A percentile compares a stretch with the other conserved stretches of the same genome.
phyloP scores from a whole-genome alignment of 2,329 filamentous ascomycete species.

The Berkeleyomyces rouxiae region DNA sequence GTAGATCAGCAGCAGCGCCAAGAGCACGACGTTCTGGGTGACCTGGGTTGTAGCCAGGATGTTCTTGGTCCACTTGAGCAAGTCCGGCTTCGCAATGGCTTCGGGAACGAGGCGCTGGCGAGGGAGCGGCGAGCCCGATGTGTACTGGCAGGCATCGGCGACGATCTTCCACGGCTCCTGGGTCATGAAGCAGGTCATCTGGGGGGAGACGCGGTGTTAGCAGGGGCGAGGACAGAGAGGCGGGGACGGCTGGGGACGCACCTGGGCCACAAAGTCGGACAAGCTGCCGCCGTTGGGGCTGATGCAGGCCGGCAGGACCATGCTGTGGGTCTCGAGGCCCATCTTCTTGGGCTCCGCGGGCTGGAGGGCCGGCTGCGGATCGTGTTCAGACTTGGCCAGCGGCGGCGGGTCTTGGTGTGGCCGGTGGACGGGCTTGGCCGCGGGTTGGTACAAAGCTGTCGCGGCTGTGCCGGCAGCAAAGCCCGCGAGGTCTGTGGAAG shows the following conservation, averaged over 20 bases:
- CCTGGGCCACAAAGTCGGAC: constrained; percentile 70
- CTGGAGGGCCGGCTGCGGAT: not conserved
- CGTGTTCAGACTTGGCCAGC: too few relatives aligned
- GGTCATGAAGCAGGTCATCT: constrained; percentile 97
- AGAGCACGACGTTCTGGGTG: constrained; percentile 80
- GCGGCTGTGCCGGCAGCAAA: too few relatives aligned
- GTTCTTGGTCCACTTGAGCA: constrained; percentile 68
- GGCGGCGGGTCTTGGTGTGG: too few relatives aligned
- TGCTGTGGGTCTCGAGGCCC: constrained; percentile 37
- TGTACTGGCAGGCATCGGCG: constrained; percentile 51
- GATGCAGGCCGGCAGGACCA: constrained; percentile 61
- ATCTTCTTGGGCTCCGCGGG: constrained; percentile 14
- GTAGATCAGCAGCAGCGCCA: constrained; percentile 86
- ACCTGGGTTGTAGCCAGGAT: constrained; percentile 91
- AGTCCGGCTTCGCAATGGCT: constrained; percentile 40
- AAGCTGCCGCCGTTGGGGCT: constrained; percentile 59
- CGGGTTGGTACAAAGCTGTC: too few relatives aligned
- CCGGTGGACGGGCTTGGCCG: too few relatives aligned
- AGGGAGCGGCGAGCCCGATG: constrained; percentile 15
- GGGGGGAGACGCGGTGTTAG: not conserved
- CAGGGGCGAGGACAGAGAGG: too few relatives aligned
- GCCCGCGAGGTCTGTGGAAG: not conserved
- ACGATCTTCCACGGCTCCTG: constrained; percentile 78
- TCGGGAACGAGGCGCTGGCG: constrained; percentile 46
- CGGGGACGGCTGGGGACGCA: constrained; percentile 24